Evolutionary conservation across 192 early-diverging fungal species (phyloP), one percentile per base, ranked within the genome.

Genomic region (Entomortierella parvispora): DNA sequence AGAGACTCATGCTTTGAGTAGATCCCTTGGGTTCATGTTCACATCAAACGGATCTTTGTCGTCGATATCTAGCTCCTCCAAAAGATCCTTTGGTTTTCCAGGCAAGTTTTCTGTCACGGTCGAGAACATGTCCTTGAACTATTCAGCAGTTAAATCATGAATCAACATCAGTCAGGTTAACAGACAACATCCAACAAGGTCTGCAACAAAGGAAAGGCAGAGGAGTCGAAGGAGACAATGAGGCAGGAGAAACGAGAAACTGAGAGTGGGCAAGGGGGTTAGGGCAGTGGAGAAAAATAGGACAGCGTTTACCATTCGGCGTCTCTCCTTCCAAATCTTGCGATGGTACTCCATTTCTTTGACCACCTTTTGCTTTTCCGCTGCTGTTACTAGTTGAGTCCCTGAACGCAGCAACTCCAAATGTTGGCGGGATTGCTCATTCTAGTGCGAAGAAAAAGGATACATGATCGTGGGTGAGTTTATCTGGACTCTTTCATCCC

Each of bases 71-170:
- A 77, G 43, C 18, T 77, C 74, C 8, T 68, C 74, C 74, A 69
- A 12, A 0, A 83, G 56, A 34, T 83, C 77, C 40, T 63, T 74
- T 17, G 81, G 81, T 63, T 80, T 75, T 15, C 71, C 58, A 26
- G 67, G 76, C 58, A 83, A 42, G 57, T 76, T 69, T 42, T 83
- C 81, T 11, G 71, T 79, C 28, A 83, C 65, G 9, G 61, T 49
- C 17, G 59, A 55, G 40, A 83, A 80, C 61, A 83, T 83, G 47
- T 80, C 83, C 48, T 84, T 74, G 53, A 82, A 78, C 80, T 82
- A 52, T 42, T 28, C 5, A 51, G 11, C 15, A 25, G 58, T 18
- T 26, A 61, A 11, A 22, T 7, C 10, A 61, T 4, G 45, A 61
- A 29, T 47, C n/a, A 15, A 33, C 23, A 12, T 45, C 23, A 5